Percentiles rank a stretch among this genome's conserved stretches.
Evolutionary conservation across 306 rosid species (phyloP).

Genomic region (Crataegus laevigata): DNA sequence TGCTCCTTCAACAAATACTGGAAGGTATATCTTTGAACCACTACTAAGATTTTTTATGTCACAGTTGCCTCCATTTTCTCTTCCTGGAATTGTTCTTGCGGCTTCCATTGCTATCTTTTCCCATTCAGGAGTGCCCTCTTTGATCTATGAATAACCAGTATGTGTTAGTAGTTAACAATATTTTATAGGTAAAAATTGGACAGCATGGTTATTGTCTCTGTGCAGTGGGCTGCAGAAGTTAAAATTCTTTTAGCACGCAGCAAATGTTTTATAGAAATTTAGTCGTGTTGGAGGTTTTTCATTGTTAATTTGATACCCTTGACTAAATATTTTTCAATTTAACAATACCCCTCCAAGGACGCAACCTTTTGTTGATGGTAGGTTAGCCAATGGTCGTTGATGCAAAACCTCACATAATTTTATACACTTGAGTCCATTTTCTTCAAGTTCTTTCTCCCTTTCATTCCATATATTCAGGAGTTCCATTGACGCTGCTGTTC

Average conservation of each 20-base stretch:
- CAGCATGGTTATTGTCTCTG: background rate
- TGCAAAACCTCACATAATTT: conserved; percentile 85
- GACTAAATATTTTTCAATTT: background rate
- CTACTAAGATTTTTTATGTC: conserved; percentile 84
- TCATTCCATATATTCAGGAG: conserved; percentile 79
- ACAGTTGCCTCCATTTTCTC: conserved; percentile 96
- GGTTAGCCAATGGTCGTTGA: conserved; percentile 77
- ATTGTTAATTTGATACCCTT: background rate
- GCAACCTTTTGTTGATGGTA: conserved; percentile 61
- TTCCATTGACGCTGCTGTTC: conserved; percentile 86
- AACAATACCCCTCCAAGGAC: conserved; percentile 66
- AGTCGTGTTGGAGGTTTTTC: background rate
- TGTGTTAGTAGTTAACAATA: background rate
- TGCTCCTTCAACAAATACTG: conserved; percentile 86
- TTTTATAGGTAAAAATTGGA: background rate
- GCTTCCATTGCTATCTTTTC: conserved; percentile 80
- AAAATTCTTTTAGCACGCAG: background rate
- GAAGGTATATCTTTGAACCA: conserved; percentile 85
- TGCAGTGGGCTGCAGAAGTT: background rate
- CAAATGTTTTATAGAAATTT: background rate
- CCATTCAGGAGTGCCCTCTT: conserved; percentile 59
- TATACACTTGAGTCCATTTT: conserved; percentile 49
- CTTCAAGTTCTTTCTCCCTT: conserved; percentile 59
- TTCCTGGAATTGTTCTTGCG: conserved; percentile 92
- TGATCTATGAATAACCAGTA: conserved; percentile 31